Percentiles rank a stretch among this genome's conserved stretches.
Evolutionary conservation across 176 grass and related monocot species (phyloP).

Genomic region (Oryza officinalis): DNA sequence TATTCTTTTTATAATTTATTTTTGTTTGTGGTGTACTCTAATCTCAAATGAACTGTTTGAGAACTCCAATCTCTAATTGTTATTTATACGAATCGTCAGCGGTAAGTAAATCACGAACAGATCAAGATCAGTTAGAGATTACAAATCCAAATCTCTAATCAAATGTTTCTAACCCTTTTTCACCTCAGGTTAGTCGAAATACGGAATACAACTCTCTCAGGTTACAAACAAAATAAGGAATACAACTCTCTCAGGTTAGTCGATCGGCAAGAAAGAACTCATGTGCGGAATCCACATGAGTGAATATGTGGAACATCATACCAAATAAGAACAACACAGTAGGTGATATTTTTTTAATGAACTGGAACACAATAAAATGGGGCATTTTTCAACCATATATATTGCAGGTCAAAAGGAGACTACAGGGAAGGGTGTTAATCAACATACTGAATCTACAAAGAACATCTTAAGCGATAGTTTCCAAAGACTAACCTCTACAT

Average conservation of each 20-base stretch:
- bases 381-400: not conserved
- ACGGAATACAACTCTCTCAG: not conserved
- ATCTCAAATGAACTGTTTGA: too few species aligned
- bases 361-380: not conserved
- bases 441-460: conserved; percentile 25
- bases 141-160: too few species aligned
- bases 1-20: too few species aligned
- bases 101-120: too few species aligned
- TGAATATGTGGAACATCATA: not conserved
- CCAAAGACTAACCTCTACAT: conserved; percentile 21
- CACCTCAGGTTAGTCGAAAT: too few species aligned
- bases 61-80: too few species aligned
- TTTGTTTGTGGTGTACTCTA: too few species aligned
- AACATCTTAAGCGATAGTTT: conserved; percentile 1
- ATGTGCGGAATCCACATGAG: not conserved
- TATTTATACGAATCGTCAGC: too few species aligned
- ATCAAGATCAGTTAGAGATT: too few species aligned
- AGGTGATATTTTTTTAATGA: not conserved
- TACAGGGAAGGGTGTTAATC: not conserved
- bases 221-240: too few species aligned
- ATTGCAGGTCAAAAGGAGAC: not conserved
- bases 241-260: not conserved
- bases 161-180: too few species aligned
- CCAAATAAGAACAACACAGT: not conserved
- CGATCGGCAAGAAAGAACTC: not conserved